Conservation (phyloP, 148 eudicot genomes). For the Tetragonia tetragonoides region DNA sequence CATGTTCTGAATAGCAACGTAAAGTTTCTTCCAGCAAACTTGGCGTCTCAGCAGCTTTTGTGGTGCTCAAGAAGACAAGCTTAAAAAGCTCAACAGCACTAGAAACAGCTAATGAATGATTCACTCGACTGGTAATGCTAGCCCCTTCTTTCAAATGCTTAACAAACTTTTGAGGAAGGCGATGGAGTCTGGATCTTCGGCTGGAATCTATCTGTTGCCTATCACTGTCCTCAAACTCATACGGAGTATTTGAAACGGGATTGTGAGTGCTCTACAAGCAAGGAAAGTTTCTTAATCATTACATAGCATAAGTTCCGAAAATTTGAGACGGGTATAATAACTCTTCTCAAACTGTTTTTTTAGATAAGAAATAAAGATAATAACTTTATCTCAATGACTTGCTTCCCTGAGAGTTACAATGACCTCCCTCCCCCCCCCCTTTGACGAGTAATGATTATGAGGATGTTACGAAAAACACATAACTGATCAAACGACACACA, state of each 20-base stretch:
- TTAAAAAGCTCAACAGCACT: constrained; percentile 91
- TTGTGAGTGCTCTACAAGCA: constrained; percentile 42
- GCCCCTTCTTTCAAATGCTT: constrained; percentile 55
- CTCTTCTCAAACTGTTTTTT: not conserved
- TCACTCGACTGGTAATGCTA: constrained; percentile 34
- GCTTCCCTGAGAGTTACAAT: constrained; percentile 3
- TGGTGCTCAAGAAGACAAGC: constrained; percentile 77
- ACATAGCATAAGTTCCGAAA: constrained; percentile 12
- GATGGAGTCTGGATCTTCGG: constrained; percentile 42
- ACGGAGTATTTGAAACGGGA: constrained; percentile 27
- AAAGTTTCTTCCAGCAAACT: constrained; percentile 80
- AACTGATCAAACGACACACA: too few relatives aligned
- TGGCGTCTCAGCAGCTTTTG: constrained; percentile 66
- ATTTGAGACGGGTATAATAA: not conserved
- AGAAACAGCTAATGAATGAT: constrained; percentile 75
- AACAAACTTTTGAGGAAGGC: constrained; percentile 57
- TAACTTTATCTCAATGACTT: constrained; percentile 5
- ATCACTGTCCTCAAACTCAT: constrained; percentile 33
- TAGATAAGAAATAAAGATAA: not conserved
- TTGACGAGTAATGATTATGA: not conserved
- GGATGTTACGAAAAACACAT: not conserved
- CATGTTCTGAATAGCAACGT: constrained; percentile 88
- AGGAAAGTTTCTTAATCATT: not conserved
- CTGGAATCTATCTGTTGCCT: constrained; percentile 35
- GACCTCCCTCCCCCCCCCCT: not conserved